Percentiles rank a stretch among this genome's conserved stretches.
Evolutionary conservation across 257 asterid species (phyloP).

Genomic region (Solanum etuberosum): DNA sequence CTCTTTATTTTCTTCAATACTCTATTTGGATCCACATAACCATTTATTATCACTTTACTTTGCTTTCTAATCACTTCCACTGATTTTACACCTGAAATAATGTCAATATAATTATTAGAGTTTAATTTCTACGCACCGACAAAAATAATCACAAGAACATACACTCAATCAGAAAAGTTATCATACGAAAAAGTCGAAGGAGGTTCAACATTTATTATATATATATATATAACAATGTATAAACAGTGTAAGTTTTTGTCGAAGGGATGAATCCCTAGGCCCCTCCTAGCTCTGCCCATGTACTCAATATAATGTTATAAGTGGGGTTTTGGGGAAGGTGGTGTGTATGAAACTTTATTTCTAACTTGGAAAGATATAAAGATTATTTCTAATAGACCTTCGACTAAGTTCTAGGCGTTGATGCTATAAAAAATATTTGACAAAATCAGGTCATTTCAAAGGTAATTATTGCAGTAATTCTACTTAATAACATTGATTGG

Average conservation of each 20-base stretch:
- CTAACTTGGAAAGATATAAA: no score
- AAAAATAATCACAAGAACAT: neutral
- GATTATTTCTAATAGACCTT: neutral
- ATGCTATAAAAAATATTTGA: neutral
- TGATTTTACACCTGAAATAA: constrained; percentile 42
- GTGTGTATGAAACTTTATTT: fast-evolving
- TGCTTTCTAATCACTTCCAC: constrained; percentile 60
- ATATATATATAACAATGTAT: no score
- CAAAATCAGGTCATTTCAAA: neutral
- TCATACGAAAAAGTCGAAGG: no score
- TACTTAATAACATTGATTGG: neutral
- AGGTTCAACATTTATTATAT: no score
- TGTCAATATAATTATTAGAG: neutral
- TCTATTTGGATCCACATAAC: constrained; percentile 55
- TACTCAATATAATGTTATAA: neutral
- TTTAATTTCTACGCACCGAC: neutral
- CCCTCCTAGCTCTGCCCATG: no score
- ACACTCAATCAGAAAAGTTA: no score
- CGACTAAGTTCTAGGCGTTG: neutral
- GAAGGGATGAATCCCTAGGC: no score
- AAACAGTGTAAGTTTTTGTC: no score
- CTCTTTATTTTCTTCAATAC: constrained; percentile 54
- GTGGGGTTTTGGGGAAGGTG: neutral
- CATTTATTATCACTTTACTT: constrained; percentile 52
- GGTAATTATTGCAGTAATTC: neutral